Evolutionary conservation across 257 asterid genomes (phyloP).

Genomic region (Solanum rostratum): DNA sequence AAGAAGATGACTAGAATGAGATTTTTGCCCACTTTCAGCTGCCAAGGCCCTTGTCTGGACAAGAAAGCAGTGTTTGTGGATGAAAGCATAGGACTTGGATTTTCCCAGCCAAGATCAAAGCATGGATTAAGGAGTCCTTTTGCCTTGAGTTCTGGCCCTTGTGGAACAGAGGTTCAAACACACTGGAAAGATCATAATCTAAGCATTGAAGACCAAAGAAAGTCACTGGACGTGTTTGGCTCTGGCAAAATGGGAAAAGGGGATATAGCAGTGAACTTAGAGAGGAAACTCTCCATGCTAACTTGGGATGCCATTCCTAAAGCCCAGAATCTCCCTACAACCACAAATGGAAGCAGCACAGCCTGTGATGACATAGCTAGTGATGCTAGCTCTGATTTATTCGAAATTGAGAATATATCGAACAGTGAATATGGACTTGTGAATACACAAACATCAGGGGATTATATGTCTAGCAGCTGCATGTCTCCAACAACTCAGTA

Average conservation of each 20-base stretch:
- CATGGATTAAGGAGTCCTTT: background rate
- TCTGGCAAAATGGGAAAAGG: slow-evolving; percentile 23
- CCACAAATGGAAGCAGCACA: slow-evolving; percentile 17
- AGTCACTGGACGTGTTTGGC: slow-evolving; percentile 66
- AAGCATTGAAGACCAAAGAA: slow-evolving; percentile 23
- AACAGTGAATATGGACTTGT: slow-evolving; percentile 14
- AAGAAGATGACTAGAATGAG: slow-evolving; percentile 24
- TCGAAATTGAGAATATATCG: slow-evolving; percentile 65
- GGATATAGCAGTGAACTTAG: slow-evolving; percentile 32
- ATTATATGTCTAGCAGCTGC: slow-evolving; percentile 27
- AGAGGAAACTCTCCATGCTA: slow-evolving; percentile 62
- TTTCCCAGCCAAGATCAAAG: slow-evolving; percentile 8
- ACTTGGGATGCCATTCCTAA: slow-evolving; percentile 87
- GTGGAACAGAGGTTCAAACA: background rate
- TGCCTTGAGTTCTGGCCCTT: background rate
- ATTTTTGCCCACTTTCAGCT: slow-evolving; percentile 34
- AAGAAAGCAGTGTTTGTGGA: slow-evolving; percentile 23
- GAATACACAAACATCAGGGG: slow-evolving; percentile 1
- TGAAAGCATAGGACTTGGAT: slow-evolving; percentile 11
- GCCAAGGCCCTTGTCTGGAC: slow-evolving; percentile 50
- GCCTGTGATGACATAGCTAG: slow-evolving; percentile 58
- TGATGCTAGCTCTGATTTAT: slow-evolving; percentile 78
- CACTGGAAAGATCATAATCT: background rate
- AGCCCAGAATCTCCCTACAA: slow-evolving; percentile 10
- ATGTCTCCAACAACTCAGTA: slow-evolving; percentile 42